Evolutionary conservation across 208 protist genomes (phyloP), one percentile per base, ranked within the genome.

Genomic region (Trypanosoma scelopori): DNA sequence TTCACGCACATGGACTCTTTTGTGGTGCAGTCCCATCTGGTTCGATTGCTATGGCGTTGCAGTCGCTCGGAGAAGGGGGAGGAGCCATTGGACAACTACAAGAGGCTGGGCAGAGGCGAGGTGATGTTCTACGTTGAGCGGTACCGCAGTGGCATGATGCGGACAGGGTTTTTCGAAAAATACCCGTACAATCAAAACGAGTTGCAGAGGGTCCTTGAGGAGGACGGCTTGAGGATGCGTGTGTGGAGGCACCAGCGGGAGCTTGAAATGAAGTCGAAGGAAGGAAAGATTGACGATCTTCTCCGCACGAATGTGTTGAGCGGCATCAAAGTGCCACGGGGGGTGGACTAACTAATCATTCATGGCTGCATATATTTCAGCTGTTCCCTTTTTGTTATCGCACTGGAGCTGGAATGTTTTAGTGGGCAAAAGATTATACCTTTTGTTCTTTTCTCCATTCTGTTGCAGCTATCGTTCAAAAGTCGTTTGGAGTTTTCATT

Each of bases 101-200:
- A 81, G 23, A 45, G 76, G 2, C 60, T 94, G 0, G 69, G 75
- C 1, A 61, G 88, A 20, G 47, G 61, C 5, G 84, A 94, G 64
- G 85, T 91, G 41, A 90, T 91, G 85, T 94, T 77, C 69, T 94
- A 89, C 69, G 85, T 88, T 0, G 88, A 94, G 37, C 68, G 88
- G 9, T 83, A 83, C 28, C 71, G 71, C n/a, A 89, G 80, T 61
- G 79, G 77, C 5, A 94, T 94, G 88, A 87, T 91, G 76, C 77
- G 85, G 1, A 76, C 48, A 9, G 76, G 84, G 13, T 53, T 87
- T 6, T 82, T 76, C 56, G 84, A 94, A 39, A 87, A 71, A 20
- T 91, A 91, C 51, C 88, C 84, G 35, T 94, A 94, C 53, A 79
- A 91, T 55, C 79, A 86, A 67, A 84, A 88, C 65, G 85, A 86